Evolutionary conservation across 495 filamentous ascomycete species (phyloP), one percentile per base, ranked within the genome.

Genomic region (Trichoderma gamsii): DNA sequence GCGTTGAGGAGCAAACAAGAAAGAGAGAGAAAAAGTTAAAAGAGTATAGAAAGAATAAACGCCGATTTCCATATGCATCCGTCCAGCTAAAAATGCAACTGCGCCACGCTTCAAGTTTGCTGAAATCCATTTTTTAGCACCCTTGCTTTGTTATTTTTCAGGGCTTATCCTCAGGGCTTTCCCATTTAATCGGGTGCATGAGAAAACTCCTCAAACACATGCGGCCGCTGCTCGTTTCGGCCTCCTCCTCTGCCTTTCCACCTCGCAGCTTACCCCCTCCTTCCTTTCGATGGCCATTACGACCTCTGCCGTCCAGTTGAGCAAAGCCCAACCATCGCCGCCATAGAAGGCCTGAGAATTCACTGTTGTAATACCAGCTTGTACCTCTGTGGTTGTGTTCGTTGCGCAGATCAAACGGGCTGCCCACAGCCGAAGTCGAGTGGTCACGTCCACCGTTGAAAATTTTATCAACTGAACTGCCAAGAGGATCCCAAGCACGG

Each of bases 321-420:
- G 89, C 89, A 63, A 90, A 89, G 15, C 93, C 93, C 46, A 96
- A 76, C 94, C 94, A 97, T 68, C 93, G 80, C 70, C 87, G 87
- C 92, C 92, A 98, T 72, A 98, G 70, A 65, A 92, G 87, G 0
- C 87, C 86, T 35, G 91, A 86, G 74, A 96, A 96, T 11, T 90
- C 90, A 25, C 90, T 90, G 73, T 97, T 90, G 76, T 96, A 97
- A 77, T 96, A 98, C 95, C 95, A 99, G 16, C 85, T 97, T 12
- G 88, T 90, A 3, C 94, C 93, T 68, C 82, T 81, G 76, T 97
- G 92, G 73, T 96, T 96, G 73, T 97, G 92, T 78, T 97, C 93
- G 43, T 90, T 85, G 38, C 88, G 85, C 18, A 92, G 82, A 71
- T 93, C 94, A 18, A 93, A 88, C 35, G 86, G 87, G 9, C 89